A percentile compares a stretch with the other conserved stretches of the same genome.
Conservation (phyloP, 805 yeast species). For the Yarrowia keelungensis region DNA sequence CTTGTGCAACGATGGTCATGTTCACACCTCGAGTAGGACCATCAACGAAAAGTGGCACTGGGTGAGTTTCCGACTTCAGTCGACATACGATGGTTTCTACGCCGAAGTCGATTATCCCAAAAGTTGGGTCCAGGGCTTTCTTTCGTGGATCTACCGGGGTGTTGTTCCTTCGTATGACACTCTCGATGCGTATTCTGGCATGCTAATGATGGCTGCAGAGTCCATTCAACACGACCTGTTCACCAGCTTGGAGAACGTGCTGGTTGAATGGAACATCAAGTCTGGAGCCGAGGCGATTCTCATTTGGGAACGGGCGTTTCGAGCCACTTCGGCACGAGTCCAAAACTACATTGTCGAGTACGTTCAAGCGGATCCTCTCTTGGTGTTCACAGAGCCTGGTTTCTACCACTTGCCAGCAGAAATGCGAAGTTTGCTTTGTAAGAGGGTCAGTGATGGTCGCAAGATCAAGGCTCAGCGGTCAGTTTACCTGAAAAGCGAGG, state of each 20-base stretch:
- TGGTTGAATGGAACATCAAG: constrained; percentile 1
- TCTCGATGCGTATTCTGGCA: constrained; percentile 1
- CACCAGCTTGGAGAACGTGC: neutral
- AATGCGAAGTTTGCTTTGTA: constrained; percentile 17
- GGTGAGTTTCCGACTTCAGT: constrained; percentile 16
- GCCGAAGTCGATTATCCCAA: constrained; percentile 20
- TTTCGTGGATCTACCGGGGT: constrained; percentile 8
- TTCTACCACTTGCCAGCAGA: constrained; percentile 1
- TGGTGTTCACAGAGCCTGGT: neutral
- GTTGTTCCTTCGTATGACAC: neutral
- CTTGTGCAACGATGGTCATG: constrained; percentile 11
- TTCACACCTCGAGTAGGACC: constrained; percentile 1
- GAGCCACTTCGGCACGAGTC: constrained; percentile 1
- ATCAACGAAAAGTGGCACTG: constrained; percentile 24
- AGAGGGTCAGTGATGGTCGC: constrained; percentile 20
- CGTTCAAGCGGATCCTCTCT: constrained; percentile 6
- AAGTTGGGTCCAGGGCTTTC: constrained; percentile 3
- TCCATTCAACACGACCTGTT: constrained; percentile 15
- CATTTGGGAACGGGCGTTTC: constrained; percentile 3
- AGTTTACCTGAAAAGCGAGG: constrained; percentile 11
- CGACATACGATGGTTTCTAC: neutral
- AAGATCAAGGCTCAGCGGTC: constrained; percentile 5
- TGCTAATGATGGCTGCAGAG: constrained; percentile 22
- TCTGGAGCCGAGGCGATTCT: constrained; percentile 3
- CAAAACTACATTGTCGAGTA: constrained; percentile 12